A percentile compares a stretch with the other conserved stretches of the same genome.
Evolutionary conservation across 805 yeast species (phyloP).

Genomic region (Zygosaccharomyces gambellarensis): DNA sequence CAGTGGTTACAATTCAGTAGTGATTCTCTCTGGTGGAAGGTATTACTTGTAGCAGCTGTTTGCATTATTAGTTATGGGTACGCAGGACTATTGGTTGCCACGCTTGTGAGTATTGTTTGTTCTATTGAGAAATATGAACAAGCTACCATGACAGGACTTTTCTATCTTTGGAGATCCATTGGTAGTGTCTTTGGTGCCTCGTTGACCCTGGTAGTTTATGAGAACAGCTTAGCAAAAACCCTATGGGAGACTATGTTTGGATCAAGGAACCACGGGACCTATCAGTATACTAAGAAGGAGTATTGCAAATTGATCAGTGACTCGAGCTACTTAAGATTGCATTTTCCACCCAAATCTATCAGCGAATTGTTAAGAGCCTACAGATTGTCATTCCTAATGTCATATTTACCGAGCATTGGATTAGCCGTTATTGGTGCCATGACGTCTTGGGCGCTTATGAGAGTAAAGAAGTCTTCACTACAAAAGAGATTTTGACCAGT

Average conservation of each 20-base stretch:
- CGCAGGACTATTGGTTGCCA: slow-evolving; percentile 52
- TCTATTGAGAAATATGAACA: slow-evolving; percentile 42
- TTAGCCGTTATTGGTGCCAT: slow-evolving; percentile 20
- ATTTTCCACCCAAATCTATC: slow-evolving; percentile 20
- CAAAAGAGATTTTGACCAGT: not conserved
- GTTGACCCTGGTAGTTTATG: slow-evolving; percentile 37
- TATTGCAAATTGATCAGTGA: slow-evolving; percentile 25
- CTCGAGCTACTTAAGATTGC: slow-evolving; percentile 28
- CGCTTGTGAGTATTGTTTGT: slow-evolving; percentile 50
- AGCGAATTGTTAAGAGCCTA: slow-evolving; percentile 22
- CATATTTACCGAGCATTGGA: slow-evolving; percentile 28
- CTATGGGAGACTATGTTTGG: slow-evolving; percentile 33
- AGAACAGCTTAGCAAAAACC: slow-evolving; percentile 30
- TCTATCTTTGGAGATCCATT: slow-evolving; percentile 45
- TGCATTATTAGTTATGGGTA: slow-evolving; percentile 45
- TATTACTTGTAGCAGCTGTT: slow-evolving; percentile 27
- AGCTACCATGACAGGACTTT: slow-evolving; percentile 47
- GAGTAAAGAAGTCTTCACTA: slow-evolving; percentile 2
- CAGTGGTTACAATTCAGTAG: slow-evolving; percentile 12
- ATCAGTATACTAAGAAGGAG: slow-evolving; percentile 20
- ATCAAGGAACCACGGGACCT: slow-evolving; percentile 3
- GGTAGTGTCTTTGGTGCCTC: slow-evolving; percentile 47
- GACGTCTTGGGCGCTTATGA: slow-evolving; percentile 16
- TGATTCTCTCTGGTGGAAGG: slow-evolving; percentile 28
- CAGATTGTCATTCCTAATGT: slow-evolving; percentile 25